Percentiles rank a stretch among this genome's conserved stretches.
Conservation (phyloP, 345 rosid species). For the Brassica juncea region DNA sequence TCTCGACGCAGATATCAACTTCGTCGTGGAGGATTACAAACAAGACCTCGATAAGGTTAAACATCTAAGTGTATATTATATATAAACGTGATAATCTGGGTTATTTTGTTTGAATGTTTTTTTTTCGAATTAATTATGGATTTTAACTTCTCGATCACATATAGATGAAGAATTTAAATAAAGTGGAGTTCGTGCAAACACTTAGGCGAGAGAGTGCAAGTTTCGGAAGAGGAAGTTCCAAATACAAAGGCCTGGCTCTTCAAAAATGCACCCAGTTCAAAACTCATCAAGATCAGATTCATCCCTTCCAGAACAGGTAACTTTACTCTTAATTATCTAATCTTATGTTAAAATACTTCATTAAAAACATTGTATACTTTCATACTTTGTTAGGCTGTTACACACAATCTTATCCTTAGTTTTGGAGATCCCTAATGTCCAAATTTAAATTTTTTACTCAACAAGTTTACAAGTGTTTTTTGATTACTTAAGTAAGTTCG, state of each 20-base stretch:
- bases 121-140: neutral
- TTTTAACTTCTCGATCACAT: neutral
- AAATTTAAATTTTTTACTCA: neutral
- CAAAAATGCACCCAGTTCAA: slow-evolving; percentile 56
- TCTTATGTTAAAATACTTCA: neutral
- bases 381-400: neutral
- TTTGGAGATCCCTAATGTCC: neutral
- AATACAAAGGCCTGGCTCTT: slow-evolving; percentile 81
- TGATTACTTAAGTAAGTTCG: neutral
- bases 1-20: slow-evolving; percentile 89
- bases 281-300: slow-evolving; percentile 36
- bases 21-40: slow-evolving; percentile 72
- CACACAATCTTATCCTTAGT: neutral
- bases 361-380: neutral
- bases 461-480: neutral
- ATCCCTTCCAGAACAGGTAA: slow-evolving; percentile 40
- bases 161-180: slow-evolving; percentile 75
- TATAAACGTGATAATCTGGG: neutral
- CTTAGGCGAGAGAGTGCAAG: slow-evolving; percentile 96
- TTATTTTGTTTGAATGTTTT: neutral
- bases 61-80: neutral
- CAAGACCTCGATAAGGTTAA: slow-evolving; percentile 80
- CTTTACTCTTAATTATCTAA: neutral
- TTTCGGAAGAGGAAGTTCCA: slow-evolving; percentile 91
- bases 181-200: slow-evolving; percentile 92